phyloP scores from a whole-genome alignment of 2,329 filamentous ascomycete species.

The Trichothecium sympodiale region DNA sequence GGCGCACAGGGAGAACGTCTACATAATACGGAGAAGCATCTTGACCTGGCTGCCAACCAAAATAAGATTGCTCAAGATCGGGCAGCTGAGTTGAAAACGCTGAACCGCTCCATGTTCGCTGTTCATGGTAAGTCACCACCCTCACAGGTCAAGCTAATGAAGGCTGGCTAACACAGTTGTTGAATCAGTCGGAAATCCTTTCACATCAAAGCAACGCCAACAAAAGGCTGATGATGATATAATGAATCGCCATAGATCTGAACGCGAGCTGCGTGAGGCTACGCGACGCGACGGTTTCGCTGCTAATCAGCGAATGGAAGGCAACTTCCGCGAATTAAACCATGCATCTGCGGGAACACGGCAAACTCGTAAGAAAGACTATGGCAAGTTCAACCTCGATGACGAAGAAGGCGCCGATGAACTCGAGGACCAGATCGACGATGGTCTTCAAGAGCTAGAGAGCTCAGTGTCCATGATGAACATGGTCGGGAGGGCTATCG shows the following conservation, averaged over 20 bases:
- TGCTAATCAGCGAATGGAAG: slow-evolving; percentile 43
- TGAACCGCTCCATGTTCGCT: slow-evolving; percentile 88
- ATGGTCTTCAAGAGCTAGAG: slow-evolving; percentile 52
- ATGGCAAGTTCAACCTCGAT: slow-evolving; percentile 65
- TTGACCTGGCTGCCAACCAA: slow-evolving; percentile 69
- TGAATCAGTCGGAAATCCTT: slow-evolving; percentile 53
- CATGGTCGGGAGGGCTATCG: slow-evolving; percentile 61
- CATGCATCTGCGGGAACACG: slow-evolving; percentile 13
- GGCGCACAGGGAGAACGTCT: slow-evolving; percentile 71
- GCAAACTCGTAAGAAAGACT: slow-evolving; percentile 27
- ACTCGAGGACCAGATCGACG: slow-evolving; percentile 44
- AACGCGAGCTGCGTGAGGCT: slow-evolving; percentile 54
- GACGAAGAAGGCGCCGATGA: slow-evolving; percentile 43
- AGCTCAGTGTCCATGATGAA: slow-evolving; percentile 62
- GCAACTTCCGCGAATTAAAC: slow-evolving; percentile 31
- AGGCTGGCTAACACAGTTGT: too few species aligned
- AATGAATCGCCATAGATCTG: slow-evolving; percentile 55
- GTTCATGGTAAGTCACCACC: slow-evolving; percentile 35
- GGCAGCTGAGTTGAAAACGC: slow-evolving; percentile 69
- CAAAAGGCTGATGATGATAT: slow-evolving; percentile 56
- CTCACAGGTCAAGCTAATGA: too few species aligned
- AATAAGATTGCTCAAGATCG: slow-evolving; percentile 69
- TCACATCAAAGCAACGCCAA: slow-evolving; percentile 58
- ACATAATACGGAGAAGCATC: slow-evolving; percentile 71
- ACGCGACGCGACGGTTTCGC: slow-evolving; percentile 41